phyloP scores from a whole-genome alignment of 805 yeast species.

The Saccharomycopsis malanga region DNA sequence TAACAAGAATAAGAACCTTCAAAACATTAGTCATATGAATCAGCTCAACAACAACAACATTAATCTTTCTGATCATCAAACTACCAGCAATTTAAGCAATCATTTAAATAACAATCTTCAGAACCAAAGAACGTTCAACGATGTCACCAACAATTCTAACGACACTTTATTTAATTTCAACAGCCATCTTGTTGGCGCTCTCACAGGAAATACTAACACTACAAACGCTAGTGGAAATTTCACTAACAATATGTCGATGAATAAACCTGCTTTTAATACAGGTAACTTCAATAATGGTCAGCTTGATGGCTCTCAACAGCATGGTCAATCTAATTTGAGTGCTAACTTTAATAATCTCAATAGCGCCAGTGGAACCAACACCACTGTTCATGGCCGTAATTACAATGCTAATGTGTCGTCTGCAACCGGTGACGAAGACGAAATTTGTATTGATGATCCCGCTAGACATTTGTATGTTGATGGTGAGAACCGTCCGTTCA shows the following conservation, averaged over 20 bases:
- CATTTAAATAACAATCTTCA: slow-evolving; percentile 12
- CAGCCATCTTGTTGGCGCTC: neutral
- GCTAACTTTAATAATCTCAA: slow-evolving; percentile 21
- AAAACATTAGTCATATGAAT: neutral
- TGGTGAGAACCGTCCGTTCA: slow-evolving; percentile 90
- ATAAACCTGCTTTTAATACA: neutral
- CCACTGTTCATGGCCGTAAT: neutral
- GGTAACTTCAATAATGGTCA: neutral
- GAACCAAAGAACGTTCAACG: slow-evolving; percentile 4
- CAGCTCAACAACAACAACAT: neutral
- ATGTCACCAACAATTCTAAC: neutral
- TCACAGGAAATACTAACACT: neutral
- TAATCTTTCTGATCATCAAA: slow-evolving; percentile 6
- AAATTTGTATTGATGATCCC: slow-evolving; percentile 88
- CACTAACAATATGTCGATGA: neutral
- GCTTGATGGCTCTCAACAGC: neutral
- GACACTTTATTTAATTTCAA: neutral
- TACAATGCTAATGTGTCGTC: slow-evolving; percentile 2
- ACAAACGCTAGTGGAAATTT: neutral
- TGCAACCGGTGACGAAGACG: slow-evolving; percentile 34
- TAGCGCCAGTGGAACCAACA: slow-evolving; percentile 23
- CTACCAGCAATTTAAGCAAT: slow-evolving; percentile 12
- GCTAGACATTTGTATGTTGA: slow-evolving; percentile 92
- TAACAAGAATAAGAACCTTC: slow-evolving; percentile 19
- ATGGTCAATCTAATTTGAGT: neutral